phyloP scores from a whole-genome alignment of 306 rosid genomes.

The Gastrolobium bilobum region DNA sequence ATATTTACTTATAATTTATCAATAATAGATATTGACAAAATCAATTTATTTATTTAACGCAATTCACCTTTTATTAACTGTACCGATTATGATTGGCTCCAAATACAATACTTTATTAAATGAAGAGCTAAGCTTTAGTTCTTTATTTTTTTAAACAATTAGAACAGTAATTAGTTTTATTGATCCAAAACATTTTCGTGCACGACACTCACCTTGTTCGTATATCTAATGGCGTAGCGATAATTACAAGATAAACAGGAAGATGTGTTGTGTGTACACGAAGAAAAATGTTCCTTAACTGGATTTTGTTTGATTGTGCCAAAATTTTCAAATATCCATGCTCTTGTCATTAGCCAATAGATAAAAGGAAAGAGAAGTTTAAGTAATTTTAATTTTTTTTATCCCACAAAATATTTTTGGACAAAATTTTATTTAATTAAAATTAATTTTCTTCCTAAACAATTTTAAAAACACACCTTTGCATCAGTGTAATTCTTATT shows the following conservation, averaged over 20 bases:
- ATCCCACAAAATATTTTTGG: too few species aligned
- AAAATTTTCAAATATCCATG: neutral
- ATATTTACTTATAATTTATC: too few species aligned
- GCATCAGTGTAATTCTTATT: too few species aligned
- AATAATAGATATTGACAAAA: too few species aligned
- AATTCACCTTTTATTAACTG: too few species aligned
- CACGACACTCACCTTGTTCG: conserved; percentile 58
- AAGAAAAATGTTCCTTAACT: conserved; percentile 3
- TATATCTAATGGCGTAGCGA: neutral
- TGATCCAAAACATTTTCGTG: conserved; percentile 53
- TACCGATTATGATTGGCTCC: too few species aligned
- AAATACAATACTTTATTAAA: neutral
- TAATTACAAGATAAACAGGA: neutral
- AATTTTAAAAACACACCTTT: too few species aligned
- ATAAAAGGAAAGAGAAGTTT: neutral
- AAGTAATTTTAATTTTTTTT: neutral
- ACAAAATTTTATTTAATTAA: too few species aligned
- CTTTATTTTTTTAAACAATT: neutral
- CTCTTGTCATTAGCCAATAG: neutral
- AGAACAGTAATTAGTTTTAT: neutral
- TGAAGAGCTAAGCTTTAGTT: neutral
- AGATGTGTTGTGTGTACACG: neutral
- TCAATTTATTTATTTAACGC: too few species aligned
- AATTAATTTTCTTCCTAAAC: too few species aligned
- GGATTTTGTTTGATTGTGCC: neutral